phyloP scores from a whole-genome alignment of 2,329 filamentous ascomycete genomes.

The Talaromyces atroroseus region DNA sequence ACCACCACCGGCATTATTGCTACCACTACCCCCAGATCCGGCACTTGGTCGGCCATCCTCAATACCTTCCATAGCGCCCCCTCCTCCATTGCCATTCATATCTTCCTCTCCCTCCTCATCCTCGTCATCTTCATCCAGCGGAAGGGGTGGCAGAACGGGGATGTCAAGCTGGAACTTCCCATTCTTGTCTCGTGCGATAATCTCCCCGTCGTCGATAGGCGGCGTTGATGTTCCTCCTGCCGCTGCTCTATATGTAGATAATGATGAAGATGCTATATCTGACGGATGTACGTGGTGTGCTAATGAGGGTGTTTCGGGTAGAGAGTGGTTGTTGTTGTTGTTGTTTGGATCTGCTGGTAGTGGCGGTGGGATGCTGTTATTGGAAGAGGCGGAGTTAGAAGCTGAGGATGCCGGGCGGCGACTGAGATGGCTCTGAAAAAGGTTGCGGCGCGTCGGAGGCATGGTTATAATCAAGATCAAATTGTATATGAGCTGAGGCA shows the following conservation, averaged over 20 bases:
- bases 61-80: conserved; percentile 31
- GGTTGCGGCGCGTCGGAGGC: conserved; percentile 13
- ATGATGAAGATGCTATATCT: not conserved
- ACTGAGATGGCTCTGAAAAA: conserved; percentile 12
- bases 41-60: conserved; percentile 48
- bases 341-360: not conserved
- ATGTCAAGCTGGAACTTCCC: conserved; percentile 46
- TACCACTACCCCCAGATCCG: conserved; percentile 53
- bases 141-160: conserved; percentile 34
- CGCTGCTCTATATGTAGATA: not conserved
- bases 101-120: conserved; percentile 32
- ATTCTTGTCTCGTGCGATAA: conserved; percentile 46
- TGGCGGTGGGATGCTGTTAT: not conserved
- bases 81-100: conserved; percentile 41
- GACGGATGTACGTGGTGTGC: not conserved
- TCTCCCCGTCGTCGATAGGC: conserved; percentile 36
- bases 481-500: not conserved
- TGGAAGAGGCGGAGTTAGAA: not conserved
- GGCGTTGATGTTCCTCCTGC: not conserved
- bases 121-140: conserved; percentile 36
- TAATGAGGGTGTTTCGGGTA: not conserved
- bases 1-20: conserved; percentile 36
- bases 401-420: conserved; percentile 7
- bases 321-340: not conserved
- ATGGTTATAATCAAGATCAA: not conserved